Evolutionary conservation across 2,329 filamentous ascomycete genomes (phyloP).

Genomic region (Penicillium sp.): DNA sequence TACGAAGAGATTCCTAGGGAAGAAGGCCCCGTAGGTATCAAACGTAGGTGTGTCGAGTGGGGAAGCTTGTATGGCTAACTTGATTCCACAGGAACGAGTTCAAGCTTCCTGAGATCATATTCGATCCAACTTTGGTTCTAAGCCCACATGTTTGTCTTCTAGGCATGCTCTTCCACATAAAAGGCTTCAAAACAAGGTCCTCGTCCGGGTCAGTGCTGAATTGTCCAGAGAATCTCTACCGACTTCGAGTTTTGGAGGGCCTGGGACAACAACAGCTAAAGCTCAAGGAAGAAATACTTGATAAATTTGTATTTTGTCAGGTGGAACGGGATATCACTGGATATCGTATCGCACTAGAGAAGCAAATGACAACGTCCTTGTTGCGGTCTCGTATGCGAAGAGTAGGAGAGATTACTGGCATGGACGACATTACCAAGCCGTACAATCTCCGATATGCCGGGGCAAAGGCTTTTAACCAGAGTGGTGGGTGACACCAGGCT

Average conservation of each 20-base stretch:
- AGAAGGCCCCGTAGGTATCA: conserved; percentile 3
- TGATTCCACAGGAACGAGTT: neutral
- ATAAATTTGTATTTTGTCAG: neutral
- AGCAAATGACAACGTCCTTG: neutral
- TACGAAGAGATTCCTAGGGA: conserved; percentile 16
- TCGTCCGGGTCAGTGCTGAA: neutral
- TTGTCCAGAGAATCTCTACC: neutral
- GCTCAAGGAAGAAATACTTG: neutral
- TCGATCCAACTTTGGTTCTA: neutral
- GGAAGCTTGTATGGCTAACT: too few species aligned
- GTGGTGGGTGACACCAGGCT: neutral
- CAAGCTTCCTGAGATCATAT: conserved; percentile 1
- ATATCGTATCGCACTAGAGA: neutral
- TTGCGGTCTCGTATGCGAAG: neutral
- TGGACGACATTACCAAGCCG: neutral
- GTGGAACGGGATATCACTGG: neutral
- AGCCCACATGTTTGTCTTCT: neutral
- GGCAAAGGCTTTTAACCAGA: neutral
- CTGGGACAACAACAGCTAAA: neutral
- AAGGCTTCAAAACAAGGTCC: conserved; percentile 6
- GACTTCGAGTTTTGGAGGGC: neutral
- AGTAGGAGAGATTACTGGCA: neutral
- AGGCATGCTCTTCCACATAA: conserved; percentile 28
- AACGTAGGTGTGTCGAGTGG: too few species aligned
- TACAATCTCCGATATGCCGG: neutral